Percentiles rank a stretch among this genome's conserved stretches.
Evolutionary conservation across 305 asterid species (phyloP).

Genomic region (Fraxinus ornus): DNA sequence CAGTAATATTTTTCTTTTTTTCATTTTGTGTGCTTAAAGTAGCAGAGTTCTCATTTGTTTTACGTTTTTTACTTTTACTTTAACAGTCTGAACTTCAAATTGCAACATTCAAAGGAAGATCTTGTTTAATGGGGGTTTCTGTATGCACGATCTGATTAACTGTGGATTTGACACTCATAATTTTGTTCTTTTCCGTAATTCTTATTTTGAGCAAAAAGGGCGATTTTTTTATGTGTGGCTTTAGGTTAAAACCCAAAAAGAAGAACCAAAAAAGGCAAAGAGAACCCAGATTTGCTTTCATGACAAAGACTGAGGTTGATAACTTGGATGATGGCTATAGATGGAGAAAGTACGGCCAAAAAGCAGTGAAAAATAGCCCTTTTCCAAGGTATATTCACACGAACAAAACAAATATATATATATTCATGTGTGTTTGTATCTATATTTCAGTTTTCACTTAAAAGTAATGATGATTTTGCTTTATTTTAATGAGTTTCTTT

Average conservation of each 20-base stretch:
- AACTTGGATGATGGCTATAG: slow-evolving; percentile 89
- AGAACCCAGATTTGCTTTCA: slow-evolving; percentile 87
- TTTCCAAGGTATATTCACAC: slow-evolving; percentile 60
- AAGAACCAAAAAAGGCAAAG: slow-evolving; percentile 68
- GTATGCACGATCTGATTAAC: slow-evolving; percentile 41
- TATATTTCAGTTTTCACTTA: not conserved
- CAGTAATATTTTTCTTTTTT: slow-evolving; percentile 36
- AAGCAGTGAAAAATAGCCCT: slow-evolving; percentile 90
- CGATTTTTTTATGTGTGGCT: not conserved
- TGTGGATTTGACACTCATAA: slow-evolving; percentile 28
- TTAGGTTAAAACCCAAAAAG: slow-evolving; percentile 66
- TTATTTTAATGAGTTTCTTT: not conserved
- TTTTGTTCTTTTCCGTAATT: not conserved
- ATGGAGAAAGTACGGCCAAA: slow-evolving; percentile 98
- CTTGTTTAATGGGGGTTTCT: slow-evolving; percentile 17
- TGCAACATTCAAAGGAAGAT: not conserved
- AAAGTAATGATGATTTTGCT: not conserved
- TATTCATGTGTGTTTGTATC: not conserved
- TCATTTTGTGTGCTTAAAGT: not conserved
- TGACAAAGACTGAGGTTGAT: slow-evolving; percentile 89
- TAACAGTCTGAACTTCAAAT: not conserved
- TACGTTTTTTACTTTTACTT: not conserved
- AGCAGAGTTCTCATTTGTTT: not conserved
- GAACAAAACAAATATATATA: not conserved
- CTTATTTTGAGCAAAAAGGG: slow-evolving; percentile 15